phyloP scores from a whole-genome alignment of 345 rosid genomes.

The Excoecaria agallocha region DNA sequence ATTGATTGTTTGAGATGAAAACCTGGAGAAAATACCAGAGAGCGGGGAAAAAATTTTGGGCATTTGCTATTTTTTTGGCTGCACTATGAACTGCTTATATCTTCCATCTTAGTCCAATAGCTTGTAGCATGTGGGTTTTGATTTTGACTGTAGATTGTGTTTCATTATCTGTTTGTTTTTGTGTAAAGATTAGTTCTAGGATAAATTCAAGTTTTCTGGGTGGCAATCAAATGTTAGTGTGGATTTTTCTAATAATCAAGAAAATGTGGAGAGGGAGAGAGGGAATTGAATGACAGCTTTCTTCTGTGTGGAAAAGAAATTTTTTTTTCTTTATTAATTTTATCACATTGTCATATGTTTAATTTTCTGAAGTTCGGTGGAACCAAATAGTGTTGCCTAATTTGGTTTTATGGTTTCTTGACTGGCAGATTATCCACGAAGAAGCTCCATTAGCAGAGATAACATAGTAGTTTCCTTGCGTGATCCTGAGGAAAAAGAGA shows the following conservation, averaged over 20 bases:
- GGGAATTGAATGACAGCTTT: neutral
- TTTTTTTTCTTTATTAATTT: neutral
- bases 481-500: conserved; percentile 64
- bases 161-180: neutral
- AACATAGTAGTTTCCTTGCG: conserved; percentile 26
- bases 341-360: neutral
- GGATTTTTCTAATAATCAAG: neutral
- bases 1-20: neutral
- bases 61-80: neutral
- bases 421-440: conserved; percentile 39
- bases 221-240: neutral
- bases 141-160: neutral
- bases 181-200: neutral
- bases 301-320: neutral
- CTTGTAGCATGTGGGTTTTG: neutral
- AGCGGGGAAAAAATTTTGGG: neutral
- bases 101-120: neutral
- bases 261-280: neutral
- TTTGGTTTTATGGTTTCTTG: neutral
- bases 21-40: neutral
- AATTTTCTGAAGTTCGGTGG: neutral
- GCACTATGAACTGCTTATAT: neutral
- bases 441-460: conserved; percentile 47
- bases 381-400: neutral
- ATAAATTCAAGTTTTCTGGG: neutral